Evolutionary conservation across 768 basidiomycete species (phyloP), one percentile per base, ranked within the genome.

Genomic region (Cubamyces lactineus): DNA sequence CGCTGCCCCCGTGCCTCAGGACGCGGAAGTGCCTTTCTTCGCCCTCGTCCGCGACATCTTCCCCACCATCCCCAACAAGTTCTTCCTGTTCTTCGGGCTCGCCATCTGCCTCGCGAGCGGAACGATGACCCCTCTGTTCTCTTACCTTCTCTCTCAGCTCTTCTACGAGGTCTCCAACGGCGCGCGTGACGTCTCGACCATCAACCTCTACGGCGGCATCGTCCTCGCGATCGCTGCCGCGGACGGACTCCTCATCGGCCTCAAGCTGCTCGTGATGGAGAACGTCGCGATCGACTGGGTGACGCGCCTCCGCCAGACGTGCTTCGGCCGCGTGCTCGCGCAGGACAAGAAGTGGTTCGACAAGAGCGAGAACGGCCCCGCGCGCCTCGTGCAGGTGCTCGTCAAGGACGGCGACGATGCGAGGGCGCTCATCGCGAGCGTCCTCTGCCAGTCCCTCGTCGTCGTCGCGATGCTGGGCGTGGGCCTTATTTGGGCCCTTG

Each of bases 341-440:
- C 95, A 96, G 73, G 93, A 97, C 73, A 93, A 91, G 75, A 72
- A 80, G 34, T 99, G 88, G 85, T 98, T 96, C 73, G 96, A 98
- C 71, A 76, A 79, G 61, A 75, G 80, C 5, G 77, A 81, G 45
- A 85, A 93, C 74, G 73, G 79, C 5, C 78, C 91, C 0, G 75
- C 81, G 23, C 76, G 79, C 7, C 74, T 98, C 13, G 84, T 89
- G 12, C 91, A 94, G 71, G 76, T 83, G 12, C 77, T 98, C 51
- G 82, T 95, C 73, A 94, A 93, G 76, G 95, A 98, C 69, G 88
- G 85, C 0, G 94, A 98, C 63, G 97, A 98, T 68, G 91, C 94
- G 13, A 77, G 91, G 21, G 80, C 84, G 34, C 78, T 99, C 48
- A 80, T 98, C 63, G 80, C 89, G 1, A 80, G 86, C 13, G 86